These are phyloP conservation scores for Zostera marina DNA, from an alignment of 116 monocot species.

Conservation along the genomic window DNA sequence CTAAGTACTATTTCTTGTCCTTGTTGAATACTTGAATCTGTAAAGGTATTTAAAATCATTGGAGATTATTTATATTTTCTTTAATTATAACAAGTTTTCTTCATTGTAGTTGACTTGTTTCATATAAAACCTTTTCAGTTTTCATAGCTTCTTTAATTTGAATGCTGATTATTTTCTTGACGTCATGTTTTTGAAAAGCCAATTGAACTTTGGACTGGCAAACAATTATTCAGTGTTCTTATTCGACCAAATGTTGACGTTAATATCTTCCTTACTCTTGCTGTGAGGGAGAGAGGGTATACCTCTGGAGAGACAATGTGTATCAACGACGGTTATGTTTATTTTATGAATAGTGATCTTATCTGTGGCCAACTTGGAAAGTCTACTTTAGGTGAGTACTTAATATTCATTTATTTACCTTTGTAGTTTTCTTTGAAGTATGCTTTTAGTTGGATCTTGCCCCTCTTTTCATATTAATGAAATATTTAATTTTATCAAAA, in stretches of 20 bases:
- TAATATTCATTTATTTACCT: neutral
- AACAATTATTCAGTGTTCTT: conserved; percentile 88
- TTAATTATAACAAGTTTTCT: too few species aligned
- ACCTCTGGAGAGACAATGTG: conserved; percentile 61
- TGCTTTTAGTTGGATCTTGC: neutral
- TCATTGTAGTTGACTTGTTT: too few species aligned
- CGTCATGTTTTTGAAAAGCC: conserved; percentile 32
- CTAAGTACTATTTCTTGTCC: too few species aligned
- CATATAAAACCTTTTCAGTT: too few species aligned
- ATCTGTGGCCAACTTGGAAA: conserved; percentile 88
- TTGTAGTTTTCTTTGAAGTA: neutral
- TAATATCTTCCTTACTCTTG: conserved; percentile 67
- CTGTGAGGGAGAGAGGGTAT: conserved; percentile 52
- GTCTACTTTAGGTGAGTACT: conserved; percentile 61
- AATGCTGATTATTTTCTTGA: too few species aligned
- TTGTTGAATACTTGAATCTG: too few species aligned
- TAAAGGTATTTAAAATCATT: too few species aligned
- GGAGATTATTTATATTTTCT: too few species aligned
- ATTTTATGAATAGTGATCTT: conserved; percentile 90
- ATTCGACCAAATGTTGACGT: conserved; percentile 76
- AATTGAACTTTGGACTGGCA: conserved; percentile 96
- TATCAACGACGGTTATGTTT: conserved; percentile 71
- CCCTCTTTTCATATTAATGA: too few species aligned
- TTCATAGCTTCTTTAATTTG: too few species aligned
- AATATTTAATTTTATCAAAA: too few species aligned